Percentiles rank a stretch among this genome's conserved stretches.
phyloP scores from a whole-genome alignment of 352 stramenopile genomes.

The Phytopythium mirpurense region DNA sequence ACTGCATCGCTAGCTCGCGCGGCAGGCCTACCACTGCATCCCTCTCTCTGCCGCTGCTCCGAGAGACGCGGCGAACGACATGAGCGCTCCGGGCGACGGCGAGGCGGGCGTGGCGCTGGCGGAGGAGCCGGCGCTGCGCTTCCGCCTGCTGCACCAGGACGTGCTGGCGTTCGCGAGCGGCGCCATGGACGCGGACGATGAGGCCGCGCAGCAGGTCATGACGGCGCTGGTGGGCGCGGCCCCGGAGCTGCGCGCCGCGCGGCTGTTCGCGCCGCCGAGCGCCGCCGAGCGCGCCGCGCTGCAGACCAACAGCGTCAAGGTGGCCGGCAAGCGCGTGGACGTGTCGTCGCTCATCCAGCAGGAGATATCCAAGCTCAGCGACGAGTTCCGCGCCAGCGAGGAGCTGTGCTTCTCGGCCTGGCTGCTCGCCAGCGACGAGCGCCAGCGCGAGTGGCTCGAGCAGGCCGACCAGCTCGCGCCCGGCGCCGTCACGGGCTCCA shows the following conservation, averaged over 20 bases:
- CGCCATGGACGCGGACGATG: conserved; percentile 64
- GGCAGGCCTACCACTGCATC: no score
- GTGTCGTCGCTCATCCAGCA: conserved; percentile 77
- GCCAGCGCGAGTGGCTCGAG: conserved; percentile 65
- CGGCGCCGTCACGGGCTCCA: conserved; percentile 40
- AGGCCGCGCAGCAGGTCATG: conserved; percentile 52
- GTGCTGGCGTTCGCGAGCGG: conserved; percentile 58
- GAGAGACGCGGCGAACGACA: background rate
- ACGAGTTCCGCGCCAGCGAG: conserved; percentile 68
- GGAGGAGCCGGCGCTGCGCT: conserved; percentile 56
- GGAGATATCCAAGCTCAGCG: conserved; percentile 74
- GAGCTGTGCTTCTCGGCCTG: conserved; percentile 67
- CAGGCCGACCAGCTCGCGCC: conserved; percentile 55
- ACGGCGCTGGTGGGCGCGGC: conserved; percentile 40
- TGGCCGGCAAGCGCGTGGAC: conserved; percentile 62
- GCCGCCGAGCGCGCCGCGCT: conserved; percentile 49
- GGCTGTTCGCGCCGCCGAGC: conserved; percentile 32
- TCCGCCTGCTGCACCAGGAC: conserved; percentile 70
- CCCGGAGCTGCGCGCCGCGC: conserved; percentile 33
- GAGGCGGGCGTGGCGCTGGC: conserved; percentile 29
- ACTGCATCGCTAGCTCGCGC: no score
- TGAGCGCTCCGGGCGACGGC: conserved; percentile 2
- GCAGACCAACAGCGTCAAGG: conserved; percentile 51
- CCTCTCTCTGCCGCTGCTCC: background rate
- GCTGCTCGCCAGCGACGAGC: conserved; percentile 68